phyloP scores from a whole-genome alignment of 2,329 filamentous ascomycete genomes.

The Cladosporium halotolerans region DNA sequence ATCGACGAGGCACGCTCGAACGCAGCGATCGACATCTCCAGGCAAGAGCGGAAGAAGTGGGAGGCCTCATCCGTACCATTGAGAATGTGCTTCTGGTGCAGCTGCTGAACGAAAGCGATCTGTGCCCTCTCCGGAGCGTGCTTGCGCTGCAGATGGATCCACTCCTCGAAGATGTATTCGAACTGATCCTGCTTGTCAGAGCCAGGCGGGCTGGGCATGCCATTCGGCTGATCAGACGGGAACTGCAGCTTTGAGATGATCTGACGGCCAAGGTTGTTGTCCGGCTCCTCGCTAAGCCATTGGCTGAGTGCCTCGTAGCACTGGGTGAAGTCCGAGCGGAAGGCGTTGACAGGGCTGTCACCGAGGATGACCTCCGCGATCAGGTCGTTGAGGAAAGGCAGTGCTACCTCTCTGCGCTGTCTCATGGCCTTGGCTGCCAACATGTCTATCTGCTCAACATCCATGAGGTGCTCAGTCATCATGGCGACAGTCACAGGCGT shows the following conservation, averaged over 20 bases:
- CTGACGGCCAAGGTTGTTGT: conserved; percentile 58
- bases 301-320: conserved; percentile 75
- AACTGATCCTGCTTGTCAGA: conserved; percentile 69
- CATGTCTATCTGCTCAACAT: conserved; percentile 52
- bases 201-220: conserved; percentile 51
- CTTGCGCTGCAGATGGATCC: conserved; percentile 77
- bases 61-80: conserved; percentile 69
- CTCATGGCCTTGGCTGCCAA: conserved; percentile 68
- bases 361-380: conserved; percentile 73
- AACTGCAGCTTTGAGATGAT: conserved; percentile 62
- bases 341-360: conserved; percentile 62
- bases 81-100: conserved; percentile 69
- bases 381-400: conserved; percentile 74
- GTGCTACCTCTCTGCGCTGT: conserved; percentile 61
- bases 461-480: conserved; percentile 54
- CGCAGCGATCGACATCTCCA: conserved; percentile 71
- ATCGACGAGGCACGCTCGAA: conserved; percentile 66
- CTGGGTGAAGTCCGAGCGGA: conserved; percentile 79
- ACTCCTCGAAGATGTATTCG: conserved; percentile 94
- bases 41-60: conserved; percentile 70
- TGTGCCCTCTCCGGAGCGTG: conserved; percentile 66
- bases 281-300: conserved; percentile 71
- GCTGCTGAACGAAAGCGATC: conserved; percentile 73
- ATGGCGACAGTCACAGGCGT: conserved; percentile 55
- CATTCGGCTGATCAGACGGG: conserved; percentile 50